These are phyloP conservation scores for Ophiostoma angusticollis DNA, from an alignment of 2,329 filamentous ascomycete genomes.

Conservation along the genomic window DNA sequence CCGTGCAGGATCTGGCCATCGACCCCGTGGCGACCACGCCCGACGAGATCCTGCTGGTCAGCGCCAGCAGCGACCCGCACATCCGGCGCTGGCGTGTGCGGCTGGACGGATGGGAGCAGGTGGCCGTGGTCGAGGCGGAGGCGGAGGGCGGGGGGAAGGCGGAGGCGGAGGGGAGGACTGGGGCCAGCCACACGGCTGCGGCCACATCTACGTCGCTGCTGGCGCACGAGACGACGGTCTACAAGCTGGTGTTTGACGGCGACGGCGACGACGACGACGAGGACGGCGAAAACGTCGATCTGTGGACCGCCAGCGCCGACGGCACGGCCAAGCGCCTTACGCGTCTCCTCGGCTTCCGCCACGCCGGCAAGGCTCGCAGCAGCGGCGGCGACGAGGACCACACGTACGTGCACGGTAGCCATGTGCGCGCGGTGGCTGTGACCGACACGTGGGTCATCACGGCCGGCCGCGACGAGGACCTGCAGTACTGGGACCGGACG, in stretches of 20 bases:
- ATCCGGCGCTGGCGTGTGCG: constrained; percentile 66
- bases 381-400: constrained; percentile 46
- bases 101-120: constrained; percentile 38
- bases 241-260: constrained; percentile 53
- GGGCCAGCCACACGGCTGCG: neutral
- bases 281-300: constrained; percentile 49
- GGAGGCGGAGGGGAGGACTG: neutral
- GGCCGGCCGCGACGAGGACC: constrained; percentile 78
- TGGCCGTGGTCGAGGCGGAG: constrained; percentile 31
- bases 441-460: constrained; percentile 71
- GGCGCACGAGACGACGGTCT: constrained; percentile 84
- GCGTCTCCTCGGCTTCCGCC: constrained; percentile 47
- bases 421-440: constrained; percentile 71
- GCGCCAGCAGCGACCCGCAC: constrained; percentile 66
- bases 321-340: constrained; percentile 73
- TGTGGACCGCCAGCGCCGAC: constrained; percentile 91
- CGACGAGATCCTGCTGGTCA: constrained; percentile 50
- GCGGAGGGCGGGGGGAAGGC: constrained; percentile 6
- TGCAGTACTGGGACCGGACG: constrained; percentile 77
- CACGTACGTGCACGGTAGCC: constrained; percentile 68
- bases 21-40: constrained; percentile 50
- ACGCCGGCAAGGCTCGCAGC: no score
- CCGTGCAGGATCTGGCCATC: constrained; percentile 64
- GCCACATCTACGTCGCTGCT: constrained; percentile 31
- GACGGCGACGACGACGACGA: constrained; percentile 31